Base-by-base conservation (phyloP, 2,329 filamentous ascomycete species). In the Graphilbum ipis-grandicollis region DNA sequence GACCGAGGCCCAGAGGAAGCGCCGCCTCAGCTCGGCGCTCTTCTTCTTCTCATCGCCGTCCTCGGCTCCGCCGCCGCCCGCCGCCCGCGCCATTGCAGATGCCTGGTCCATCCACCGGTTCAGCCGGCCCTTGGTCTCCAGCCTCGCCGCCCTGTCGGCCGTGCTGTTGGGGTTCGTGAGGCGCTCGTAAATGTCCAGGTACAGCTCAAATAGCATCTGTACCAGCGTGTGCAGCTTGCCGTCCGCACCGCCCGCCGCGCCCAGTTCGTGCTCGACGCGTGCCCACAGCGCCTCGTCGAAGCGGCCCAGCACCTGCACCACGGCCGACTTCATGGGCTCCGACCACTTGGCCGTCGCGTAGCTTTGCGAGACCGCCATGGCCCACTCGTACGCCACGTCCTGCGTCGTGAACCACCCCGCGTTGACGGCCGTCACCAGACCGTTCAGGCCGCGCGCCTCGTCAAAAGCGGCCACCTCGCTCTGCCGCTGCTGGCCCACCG, bases 171-270 rank as follows among this genome's bases (percentile, higher is more conserved):
- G 66, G 39, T 70, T 70, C 9, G 63, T 71, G 38, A 70, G 66
- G 32, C 65, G 58, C 40, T 73, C 68, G 43, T 70, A 73, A 7
- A 74, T 62, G 42, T 75, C 71, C 9, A 76, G 56, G 40, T 75
- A 68, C 5, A 76, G 58, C 47, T 77, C 72, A 35, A 75, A 71
- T 1, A 74, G 50, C 61, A 73, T 75, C 36, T 73, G 63, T 2
- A 68, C 55, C 5, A 73, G 55, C 2, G 50, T 48, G 39, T 64
- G 59, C 6, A 68, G 45, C 10, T 53, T 51, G 2, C 15, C 13
- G 3, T 14, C n/a, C 2, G 35, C n/a, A 3, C 9, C 23, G 14
- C n/a, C 15, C 2, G 26, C 15, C 14, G 31, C 21, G 8, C 6
- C 26, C 25, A 48, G 50, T 21, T 60, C 50, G 14, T 28, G 26